Evolutionary conservation across 345 rosid genomes (phyloP).

Genomic region (Microcos paniculata): DNA sequence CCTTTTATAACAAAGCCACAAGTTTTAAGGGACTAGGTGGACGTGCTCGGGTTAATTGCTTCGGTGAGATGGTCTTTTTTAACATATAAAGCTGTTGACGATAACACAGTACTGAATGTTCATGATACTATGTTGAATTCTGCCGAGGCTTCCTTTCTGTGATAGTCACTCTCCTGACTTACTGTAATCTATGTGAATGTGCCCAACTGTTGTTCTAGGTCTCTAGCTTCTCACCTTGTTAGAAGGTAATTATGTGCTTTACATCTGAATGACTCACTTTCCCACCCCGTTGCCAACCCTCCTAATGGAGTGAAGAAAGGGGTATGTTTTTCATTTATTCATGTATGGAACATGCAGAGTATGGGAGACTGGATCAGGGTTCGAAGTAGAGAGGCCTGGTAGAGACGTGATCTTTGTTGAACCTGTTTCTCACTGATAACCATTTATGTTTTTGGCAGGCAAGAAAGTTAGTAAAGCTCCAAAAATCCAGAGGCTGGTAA

Average conservation of each 20-base stretch:
- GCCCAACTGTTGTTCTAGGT: background rate
- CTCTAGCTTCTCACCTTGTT: background rate
- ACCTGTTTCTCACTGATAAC: background rate
- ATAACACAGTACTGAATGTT: background rate
- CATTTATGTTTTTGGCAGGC: constrained; percentile 28
- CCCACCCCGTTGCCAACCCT: background rate
- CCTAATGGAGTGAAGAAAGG: background rate
- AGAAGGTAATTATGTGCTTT: background rate
- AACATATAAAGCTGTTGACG: background rate
- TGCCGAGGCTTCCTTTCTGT: background rate
- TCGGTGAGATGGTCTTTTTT: background rate
- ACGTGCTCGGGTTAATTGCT: too few species aligned
- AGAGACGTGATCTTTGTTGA: background rate
- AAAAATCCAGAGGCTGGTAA: constrained; percentile 61
- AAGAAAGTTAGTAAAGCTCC: constrained; percentile 63
- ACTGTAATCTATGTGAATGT: background rate
- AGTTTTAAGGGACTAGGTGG: background rate
- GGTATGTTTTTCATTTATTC: background rate
- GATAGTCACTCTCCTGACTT: background rate
- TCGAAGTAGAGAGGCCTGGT: background rate
- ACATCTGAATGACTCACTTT: background rate
- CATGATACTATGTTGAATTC: background rate
- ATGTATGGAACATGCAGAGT: background rate
- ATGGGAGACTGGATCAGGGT: background rate
- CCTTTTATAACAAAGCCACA: background rate